Conservation (phyloP, 345 rosid species). For the Combretum micranthum region DNA sequence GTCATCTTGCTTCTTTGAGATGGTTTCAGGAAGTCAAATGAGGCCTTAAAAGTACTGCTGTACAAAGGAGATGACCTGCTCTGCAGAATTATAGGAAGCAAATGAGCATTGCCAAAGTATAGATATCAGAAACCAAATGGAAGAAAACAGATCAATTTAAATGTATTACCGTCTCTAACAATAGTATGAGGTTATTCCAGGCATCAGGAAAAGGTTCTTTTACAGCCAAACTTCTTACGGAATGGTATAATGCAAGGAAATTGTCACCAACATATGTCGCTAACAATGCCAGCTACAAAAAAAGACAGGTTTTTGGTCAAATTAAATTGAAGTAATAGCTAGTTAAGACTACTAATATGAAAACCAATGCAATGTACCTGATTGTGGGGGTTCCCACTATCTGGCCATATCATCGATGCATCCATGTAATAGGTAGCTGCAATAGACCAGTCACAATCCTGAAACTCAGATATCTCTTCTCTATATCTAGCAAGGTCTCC, state of each 20-base stretch:
- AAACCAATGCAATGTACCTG: constrained; percentile 38
- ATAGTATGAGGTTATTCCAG: constrained; percentile 58
- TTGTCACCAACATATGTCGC: constrained; percentile 86
- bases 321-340: not conserved
- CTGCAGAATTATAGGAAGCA: constrained; percentile 47
- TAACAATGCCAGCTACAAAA: constrained; percentile 71
- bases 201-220: constrained; percentile 95
- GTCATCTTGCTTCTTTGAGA: constrained; percentile 31
- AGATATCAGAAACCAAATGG: not conserved
- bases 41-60: constrained; percentile 30
- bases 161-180: constrained; percentile 69
- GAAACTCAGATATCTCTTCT: constrained; percentile 38
- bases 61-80: constrained; percentile 47
- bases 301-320: constrained; percentile 5
- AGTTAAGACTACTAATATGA: not conserved
- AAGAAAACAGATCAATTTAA: constrained; percentile 6
- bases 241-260: constrained; percentile 84
- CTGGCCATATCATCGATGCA: constrained; percentile 72
- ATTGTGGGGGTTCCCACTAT: constrained; percentile 88
- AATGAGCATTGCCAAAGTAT: constrained; percentile 12
- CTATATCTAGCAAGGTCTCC: constrained; percentile 90
- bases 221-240: constrained; percentile 87
- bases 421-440: constrained; percentile 72
- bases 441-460: constrained; percentile 65
- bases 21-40: constrained; percentile 55